These are phyloP conservation scores for Podila epicladia DNA, from an alignment of 192 early-diverging fungal species.

Conservation along the genomic window DNA sequence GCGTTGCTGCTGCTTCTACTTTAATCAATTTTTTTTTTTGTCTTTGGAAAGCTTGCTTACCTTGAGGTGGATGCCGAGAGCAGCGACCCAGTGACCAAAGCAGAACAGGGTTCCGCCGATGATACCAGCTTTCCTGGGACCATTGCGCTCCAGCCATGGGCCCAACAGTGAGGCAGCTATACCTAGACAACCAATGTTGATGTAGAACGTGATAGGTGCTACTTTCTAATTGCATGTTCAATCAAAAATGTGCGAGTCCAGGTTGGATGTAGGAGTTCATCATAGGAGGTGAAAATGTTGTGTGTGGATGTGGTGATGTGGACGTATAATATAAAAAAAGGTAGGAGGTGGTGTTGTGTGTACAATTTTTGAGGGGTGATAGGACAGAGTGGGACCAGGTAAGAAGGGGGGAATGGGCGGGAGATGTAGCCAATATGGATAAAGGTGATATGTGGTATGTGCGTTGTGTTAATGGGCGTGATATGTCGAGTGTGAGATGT, in stretches of 20 bases:
- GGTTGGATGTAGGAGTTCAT: not conserved
- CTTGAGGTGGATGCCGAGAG: slow-evolving; percentile 60
- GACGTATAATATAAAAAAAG: too few species aligned
- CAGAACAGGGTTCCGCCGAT: slow-evolving; percentile 64
- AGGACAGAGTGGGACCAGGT: too few species aligned
- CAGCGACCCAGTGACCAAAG: slow-evolving; percentile 66
- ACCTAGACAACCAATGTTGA: slow-evolving; percentile 70
- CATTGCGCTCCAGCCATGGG: slow-evolving; percentile 70
- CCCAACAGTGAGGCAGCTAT: slow-evolving; percentile 64
- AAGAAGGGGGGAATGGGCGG: too few species aligned
- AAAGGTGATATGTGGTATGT: too few species aligned
- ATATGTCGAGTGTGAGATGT: not conserved
- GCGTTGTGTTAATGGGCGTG: not conserved
- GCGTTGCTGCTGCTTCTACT: too few species aligned
- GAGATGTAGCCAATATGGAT: too few species aligned
- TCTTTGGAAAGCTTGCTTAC: slow-evolving; percentile 22
- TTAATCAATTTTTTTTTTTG: not conserved
- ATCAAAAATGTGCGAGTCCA: not conserved
- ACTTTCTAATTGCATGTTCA: slow-evolving; percentile 25
- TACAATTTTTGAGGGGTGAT: too few species aligned
- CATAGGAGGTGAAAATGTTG: too few species aligned
- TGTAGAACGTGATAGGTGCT: slow-evolving; percentile 71
- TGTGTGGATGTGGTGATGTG: too few species aligned
- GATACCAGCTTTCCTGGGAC: slow-evolving; percentile 59
- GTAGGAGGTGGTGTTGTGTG: too few species aligned